Base-by-base conservation (phyloP, 352 stramenopile species). In the Hyaloperonospora brassicae region DNA sequence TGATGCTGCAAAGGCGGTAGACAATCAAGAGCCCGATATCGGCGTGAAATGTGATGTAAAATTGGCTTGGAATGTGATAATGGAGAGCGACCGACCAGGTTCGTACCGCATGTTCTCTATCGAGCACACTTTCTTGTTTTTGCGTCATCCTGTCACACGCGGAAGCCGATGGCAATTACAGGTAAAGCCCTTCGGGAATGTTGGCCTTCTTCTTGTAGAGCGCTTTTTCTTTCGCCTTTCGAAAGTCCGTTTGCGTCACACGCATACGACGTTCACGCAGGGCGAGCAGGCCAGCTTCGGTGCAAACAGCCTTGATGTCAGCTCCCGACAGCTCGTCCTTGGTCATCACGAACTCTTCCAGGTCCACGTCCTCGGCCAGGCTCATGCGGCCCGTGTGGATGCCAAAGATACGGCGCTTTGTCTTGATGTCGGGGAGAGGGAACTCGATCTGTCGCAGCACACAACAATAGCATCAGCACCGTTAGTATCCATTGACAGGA, bases 151-250 rank as follows among this genome's bases (percentile, higher is more conserved):
- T 52, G 24, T 43, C 56, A 30, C 27, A 47, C 69, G 52, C 58
- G 4, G 8, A 34, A 34, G 27, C 54, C 65, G 55, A 69, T 61
- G 54, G 50, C 57, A 43, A 43, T 69, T 98, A 99, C 68, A 99
- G 79, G 79, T 99, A 99, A 56, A 99, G 82, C 31, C 96, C 96
- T 74, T 99, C 97, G 0, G 97, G 97, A 66, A 99, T 97, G 84
- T 99, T 99, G 56, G 96, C 97, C 84, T 99, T 99, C 82, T 99
- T 99, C 56, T 96, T 93, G 84, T 99, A 99, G 54, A 99, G 84
- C 12, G 96, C 96, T 75, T 99, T 99, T 81, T 99, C 97, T 75
- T 99, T 99, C 30, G 97, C 97, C 83, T 99, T 99, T 53, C 94
- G 85, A 75, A 99, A 99, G 68, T 99, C 97, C 47, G 97, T 88